Conservation (phyloP, 2,329 filamentous ascomycete species). For the Bipolaris gigantea region DNA sequence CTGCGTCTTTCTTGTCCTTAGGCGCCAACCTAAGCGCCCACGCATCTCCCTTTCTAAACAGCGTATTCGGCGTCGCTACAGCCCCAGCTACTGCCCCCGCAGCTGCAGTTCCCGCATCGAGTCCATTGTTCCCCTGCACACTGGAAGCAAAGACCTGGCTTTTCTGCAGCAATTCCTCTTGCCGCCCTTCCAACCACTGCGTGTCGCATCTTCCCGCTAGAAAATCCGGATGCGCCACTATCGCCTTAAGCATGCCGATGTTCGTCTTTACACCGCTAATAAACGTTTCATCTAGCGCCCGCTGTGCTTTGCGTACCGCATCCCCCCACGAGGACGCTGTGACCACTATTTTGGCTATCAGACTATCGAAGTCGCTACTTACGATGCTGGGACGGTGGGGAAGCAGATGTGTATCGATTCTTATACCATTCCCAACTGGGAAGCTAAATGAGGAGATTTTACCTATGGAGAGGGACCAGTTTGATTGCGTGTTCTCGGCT, state of each 20-base stretch:
- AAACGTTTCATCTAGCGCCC: constrained; percentile 58
- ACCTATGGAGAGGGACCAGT: constrained; percentile 62
- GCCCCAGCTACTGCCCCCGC: constrained; percentile 7
- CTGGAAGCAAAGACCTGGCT: constrained; percentile 13
- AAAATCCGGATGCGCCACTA: constrained; percentile 57
- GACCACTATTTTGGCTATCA: constrained; percentile 63
- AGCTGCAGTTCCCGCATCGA: background rate
- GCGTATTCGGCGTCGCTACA: constrained; percentile 38
- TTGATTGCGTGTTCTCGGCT: constrained; percentile 57
- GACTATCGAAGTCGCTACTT: constrained; percentile 60
- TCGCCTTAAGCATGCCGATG: constrained; percentile 56
- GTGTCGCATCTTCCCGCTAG: constrained; percentile 54
- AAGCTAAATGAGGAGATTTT: constrained; percentile 59
- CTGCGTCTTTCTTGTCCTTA: background rate
- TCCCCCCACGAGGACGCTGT: constrained; percentile 58
- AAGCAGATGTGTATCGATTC: constrained; percentile 60
- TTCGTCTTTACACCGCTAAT: constrained; percentile 64
- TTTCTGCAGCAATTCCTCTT: constrained; percentile 46
- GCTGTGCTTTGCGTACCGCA: constrained; percentile 56
- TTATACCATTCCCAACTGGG: constrained; percentile 60
- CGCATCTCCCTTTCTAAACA: constrained; percentile 62
- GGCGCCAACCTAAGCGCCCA: constrained; percentile 51
- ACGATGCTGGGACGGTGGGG: constrained; percentile 49
- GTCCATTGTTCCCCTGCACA: background rate
- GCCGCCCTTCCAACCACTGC: constrained; percentile 59